Conservation (phyloP, 805 yeast species). For the Grigorovia yakushimaensis region DNA sequence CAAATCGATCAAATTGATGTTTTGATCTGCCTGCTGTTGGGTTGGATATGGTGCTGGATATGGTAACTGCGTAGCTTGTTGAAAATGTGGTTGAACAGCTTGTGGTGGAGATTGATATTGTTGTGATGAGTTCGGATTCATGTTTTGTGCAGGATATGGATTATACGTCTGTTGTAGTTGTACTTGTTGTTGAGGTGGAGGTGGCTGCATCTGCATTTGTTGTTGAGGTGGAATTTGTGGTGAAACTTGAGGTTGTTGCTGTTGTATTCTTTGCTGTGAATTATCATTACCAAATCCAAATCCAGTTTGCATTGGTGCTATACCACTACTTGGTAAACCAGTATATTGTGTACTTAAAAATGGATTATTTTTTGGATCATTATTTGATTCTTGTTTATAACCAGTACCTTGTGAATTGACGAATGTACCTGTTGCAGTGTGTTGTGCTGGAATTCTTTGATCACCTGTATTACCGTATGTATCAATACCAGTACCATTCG, state of each 20-base stretch:
- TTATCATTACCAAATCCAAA: slow-evolving; percentile 82
- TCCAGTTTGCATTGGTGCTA: slow-evolving; percentile 81
- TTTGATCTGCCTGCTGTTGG: slow-evolving; percentile 22
- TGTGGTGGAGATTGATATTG: not conserved
- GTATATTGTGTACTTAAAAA: slow-evolving; percentile 57
- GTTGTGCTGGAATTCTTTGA: slow-evolving; percentile 81
- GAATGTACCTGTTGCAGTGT: slow-evolving; percentile 71
- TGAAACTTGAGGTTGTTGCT: not conserved
- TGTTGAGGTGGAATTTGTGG: slow-evolving; percentile 2
- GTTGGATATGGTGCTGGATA: slow-evolving; percentile 4
- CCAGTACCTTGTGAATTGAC: slow-evolving; percentile 88
- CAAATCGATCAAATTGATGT: slow-evolving; percentile 24
- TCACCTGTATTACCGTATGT: slow-evolving; percentile 48
- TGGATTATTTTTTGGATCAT: slow-evolving; percentile 31
- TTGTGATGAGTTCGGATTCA: not conserved
- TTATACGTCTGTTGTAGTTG: not conserved
- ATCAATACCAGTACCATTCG: slow-evolving; percentile 85
- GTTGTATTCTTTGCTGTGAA: slow-evolving; percentile 14
- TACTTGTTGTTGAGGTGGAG: slow-evolving; percentile 1
- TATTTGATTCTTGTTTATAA: slow-evolving; percentile 36
- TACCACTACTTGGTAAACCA: slow-evolving; percentile 53
- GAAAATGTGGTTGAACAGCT: slow-evolving; percentile 1
- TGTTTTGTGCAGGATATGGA: not conserved
- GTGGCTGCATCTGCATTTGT: slow-evolving; percentile 1
- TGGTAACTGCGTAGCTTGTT: slow-evolving; percentile 1